These are phyloP conservation scores for Phaffia rhodozyma DNA, from an alignment of 1,284 basidiomycete genomes.

Conservation along the genomic window DNA sequence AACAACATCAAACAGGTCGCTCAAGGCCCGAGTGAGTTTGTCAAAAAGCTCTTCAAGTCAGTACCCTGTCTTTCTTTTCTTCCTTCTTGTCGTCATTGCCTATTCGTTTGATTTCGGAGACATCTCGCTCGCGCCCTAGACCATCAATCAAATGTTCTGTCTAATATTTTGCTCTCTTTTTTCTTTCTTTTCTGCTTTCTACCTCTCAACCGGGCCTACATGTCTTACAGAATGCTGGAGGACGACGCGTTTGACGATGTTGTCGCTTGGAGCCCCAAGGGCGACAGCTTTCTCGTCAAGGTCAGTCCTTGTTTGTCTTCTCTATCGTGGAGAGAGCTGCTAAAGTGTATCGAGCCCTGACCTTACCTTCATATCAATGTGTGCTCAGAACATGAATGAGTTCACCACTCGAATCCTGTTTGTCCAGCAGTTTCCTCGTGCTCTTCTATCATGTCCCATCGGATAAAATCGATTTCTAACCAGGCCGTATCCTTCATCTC, in stretches of 20 bases:
- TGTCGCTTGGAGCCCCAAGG: constrained; percentile 75
- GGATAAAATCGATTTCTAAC: not conserved
- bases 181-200: constrained; percentile 15
- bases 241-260: constrained; percentile 60
- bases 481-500: not conserved
- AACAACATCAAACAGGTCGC: not conserved
- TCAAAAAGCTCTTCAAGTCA: constrained; percentile 88
- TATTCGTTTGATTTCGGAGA: too few species aligned
- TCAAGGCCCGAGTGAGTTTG: constrained; percentile 56
- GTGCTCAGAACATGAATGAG: constrained; percentile 75
- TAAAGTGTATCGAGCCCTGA: too few species aligned
- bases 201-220: constrained; percentile 5
- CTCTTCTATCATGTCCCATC: not conserved
- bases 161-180: not conserved
- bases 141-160: not conserved
- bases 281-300: constrained; percentile 88
- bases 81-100: not conserved
- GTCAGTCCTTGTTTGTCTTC: constrained; percentile 30
- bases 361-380: too few species aligned
- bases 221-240: constrained; percentile 61
- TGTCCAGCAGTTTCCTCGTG: constrained; percentile 18
- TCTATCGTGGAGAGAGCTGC: too few species aligned
- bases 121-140: not conserved
- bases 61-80: constrained; percentile 25
- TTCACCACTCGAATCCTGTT: constrained; percentile 81